phyloP scores from a whole-genome alignment of 805 yeast genomes.

The Metschnikowia kofuensis region DNA sequence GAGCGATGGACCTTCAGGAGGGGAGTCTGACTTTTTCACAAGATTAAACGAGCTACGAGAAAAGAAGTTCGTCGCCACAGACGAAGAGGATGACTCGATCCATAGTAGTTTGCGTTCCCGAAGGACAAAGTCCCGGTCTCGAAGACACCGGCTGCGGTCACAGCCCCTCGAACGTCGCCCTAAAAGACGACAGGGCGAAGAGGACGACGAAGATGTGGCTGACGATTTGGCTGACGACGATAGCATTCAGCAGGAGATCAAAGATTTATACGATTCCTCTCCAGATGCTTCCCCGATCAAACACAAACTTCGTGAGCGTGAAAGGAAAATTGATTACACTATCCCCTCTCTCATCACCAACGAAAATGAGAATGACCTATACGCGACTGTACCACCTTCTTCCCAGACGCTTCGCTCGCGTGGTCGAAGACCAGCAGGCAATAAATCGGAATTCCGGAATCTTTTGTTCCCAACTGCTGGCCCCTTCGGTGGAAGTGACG shows the following conservation, averaged over 20 bases:
- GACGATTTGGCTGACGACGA: slow-evolving; percentile 32
- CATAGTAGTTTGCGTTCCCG: slow-evolving; percentile 21
- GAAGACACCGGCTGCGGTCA: slow-evolving; percentile 22
- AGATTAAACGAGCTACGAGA: slow-evolving; percentile 31
- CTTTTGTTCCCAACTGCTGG: slow-evolving; percentile 92
- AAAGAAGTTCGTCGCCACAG: slow-evolving; percentile 35
- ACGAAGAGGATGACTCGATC: slow-evolving; percentile 30
- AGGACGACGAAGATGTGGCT: slow-evolving; percentile 14
- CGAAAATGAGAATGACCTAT: slow-evolving; percentile 32
- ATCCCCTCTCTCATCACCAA: slow-evolving; percentile 75
- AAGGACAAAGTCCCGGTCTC: slow-evolving; percentile 22
- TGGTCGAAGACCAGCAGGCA: slow-evolving; percentile 24
- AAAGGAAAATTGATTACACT: slow-evolving; percentile 65
- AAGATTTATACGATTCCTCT: slow-evolving; percentile 60
- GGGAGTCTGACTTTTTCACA: slow-evolving; percentile 15
- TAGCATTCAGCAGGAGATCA: slow-evolving; percentile 58
- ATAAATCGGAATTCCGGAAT: slow-evolving; percentile 51
- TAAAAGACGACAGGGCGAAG: slow-evolving; percentile 4
- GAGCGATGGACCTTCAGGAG: slow-evolving; percentile 15
- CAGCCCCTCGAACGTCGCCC: slow-evolving; percentile 21
- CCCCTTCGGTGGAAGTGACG: slow-evolving; percentile 97
- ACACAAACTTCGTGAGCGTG: slow-evolving; percentile 48
- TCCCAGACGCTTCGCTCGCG: slow-evolving; percentile 28
- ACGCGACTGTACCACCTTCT: slow-evolving; percentile 9
- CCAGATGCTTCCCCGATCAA: slow-evolving; percentile 46